Evolutionary conservation across 257 asterid genomes (phyloP), one percentile per base, ranked within the genome.

Genomic region (Penstemon newberryi): DNA sequence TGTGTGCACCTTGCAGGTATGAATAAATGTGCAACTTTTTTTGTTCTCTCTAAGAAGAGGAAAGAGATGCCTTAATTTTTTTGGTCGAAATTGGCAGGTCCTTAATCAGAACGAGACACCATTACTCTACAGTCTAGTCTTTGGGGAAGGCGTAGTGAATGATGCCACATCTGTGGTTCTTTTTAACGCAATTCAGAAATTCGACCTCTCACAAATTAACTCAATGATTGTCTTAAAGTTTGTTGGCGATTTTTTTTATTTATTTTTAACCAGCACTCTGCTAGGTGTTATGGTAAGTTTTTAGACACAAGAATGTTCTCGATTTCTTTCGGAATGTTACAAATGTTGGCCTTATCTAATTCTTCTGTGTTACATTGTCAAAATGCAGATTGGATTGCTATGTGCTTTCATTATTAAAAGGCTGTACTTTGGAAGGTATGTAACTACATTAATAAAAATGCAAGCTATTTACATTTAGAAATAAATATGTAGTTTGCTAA

Each of bases 111-210:
- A 88, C 7, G 90, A 90, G 63, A 84, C 83, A 0, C 96, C 96
- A 58, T 77, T 85, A 36, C 84, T 91, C 49, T 79, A 88, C 78
- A 88, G 96, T 64, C 38, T 91, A 39, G 96, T 88, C 15, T 88
- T 90, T 70, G 96, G 96, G 39, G 97, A 91, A 85, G 88, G 96
- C 0, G 95, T 91, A 56, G 95, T 88, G 60, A 88, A 91, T 63
- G 97, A 91, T 77, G 97, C 97, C 52, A 82, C 97, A 5, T 78
- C 92, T 4, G 86, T 91, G 49, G 97, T 91, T 50, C 85, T 90
- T 25, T 88, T 91, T 72, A 86, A 88, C 12, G 92, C 96, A 52
- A 83, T 91, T 76, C 95, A 86, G 81, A 86, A 75, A 74, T 80
- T 88, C 54, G 89, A 88, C 74, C 84, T 83, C 77, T 76, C 95